Conservation (phyloP, 108 stramenopile genomes). For the Mediolabrus comicus region DNA sequence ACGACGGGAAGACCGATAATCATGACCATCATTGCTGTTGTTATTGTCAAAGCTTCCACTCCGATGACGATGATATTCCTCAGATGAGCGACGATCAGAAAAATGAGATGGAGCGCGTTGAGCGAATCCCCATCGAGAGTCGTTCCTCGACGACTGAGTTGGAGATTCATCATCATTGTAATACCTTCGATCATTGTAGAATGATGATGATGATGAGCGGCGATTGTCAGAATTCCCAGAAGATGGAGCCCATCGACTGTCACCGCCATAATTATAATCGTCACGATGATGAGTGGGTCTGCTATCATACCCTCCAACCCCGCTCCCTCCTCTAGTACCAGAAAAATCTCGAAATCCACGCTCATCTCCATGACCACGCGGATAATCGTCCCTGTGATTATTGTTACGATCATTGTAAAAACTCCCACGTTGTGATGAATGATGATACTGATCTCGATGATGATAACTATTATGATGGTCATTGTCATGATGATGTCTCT, state of each 20-base stretch:
- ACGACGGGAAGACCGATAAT: not conserved
- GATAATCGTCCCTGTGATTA: not conserved
- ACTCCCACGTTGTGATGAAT: not conserved
- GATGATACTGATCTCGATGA: not conserved
- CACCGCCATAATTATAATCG: not conserved
- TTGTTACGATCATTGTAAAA: not conserved
- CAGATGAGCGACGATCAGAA: not conserved
- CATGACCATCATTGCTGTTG: not conserved
- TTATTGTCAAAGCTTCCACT: not conserved
- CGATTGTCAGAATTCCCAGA: no score
- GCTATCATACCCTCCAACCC: not conserved
- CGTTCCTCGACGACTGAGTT: not conserved
- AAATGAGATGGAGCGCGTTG: not conserved
- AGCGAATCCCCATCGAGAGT: not conserved
- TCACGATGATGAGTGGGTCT: not conserved
- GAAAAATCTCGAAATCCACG: not conserved
- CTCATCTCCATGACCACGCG: not conserved
- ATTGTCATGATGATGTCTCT: not conserved
- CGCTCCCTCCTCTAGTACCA: not conserved
- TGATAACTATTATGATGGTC: not conserved
- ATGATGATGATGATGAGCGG: not conserved
- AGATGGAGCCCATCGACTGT: no score
- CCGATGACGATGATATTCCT: not conserved
- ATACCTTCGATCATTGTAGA: not conserved
- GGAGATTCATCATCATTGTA: not conserved